Evolutionary conservation across 2,329 filamentous ascomycete genomes (phyloP), one percentile per base, ranked within the genome.

Genomic region (Talaromyces amestolkiae): DNA sequence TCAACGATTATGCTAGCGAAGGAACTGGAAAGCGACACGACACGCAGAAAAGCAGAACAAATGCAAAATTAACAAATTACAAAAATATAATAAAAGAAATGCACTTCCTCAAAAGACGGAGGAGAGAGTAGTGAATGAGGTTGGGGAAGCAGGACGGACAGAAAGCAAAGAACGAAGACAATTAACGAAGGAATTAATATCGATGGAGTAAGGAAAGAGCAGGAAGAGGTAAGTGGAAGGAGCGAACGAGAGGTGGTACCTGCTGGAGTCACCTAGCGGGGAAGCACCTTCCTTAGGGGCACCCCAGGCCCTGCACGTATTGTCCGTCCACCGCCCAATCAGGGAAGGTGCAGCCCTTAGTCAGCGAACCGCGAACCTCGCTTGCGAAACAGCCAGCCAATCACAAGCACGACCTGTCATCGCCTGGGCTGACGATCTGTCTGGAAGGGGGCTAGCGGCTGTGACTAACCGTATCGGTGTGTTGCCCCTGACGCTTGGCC

Each of bases 151-250:
- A 41, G 41, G 51, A 15, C 11, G 31, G 15, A 31, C 27, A 31
- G 15, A 27, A 41, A 17, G 47, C 27, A 39, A 41, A 51, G 45
- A 58, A 33, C 51, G 54, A 53, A 53, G 9, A 33, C 49, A 43
- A 51, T 47, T 39, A 51, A 61, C 8, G 22, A 59, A 59, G 37
- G 37, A 35, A 33, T 27, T 31, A 24, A 43, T 54, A 31, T 37
- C n/a, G 59, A 53, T 33, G 35, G 60, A 62, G 49, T 8, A 47
- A 58, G 61, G 61, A 58, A n/a, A 43, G 37, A 41, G 43, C 8
- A 15, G 45, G 45, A 24, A 47, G 19, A 47, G 45, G 45, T 19
- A 47, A 47, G 31, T 33, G 54, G 56, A 43, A 59, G 37, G 56
- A 59, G 24, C 56, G 22, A 45, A 5, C 56, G 15, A 33, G 37